Evolutionary conservation across 2,329 filamentous ascomycete genomes (phyloP).

Genomic region (Talaromyces atroroseus): DNA sequence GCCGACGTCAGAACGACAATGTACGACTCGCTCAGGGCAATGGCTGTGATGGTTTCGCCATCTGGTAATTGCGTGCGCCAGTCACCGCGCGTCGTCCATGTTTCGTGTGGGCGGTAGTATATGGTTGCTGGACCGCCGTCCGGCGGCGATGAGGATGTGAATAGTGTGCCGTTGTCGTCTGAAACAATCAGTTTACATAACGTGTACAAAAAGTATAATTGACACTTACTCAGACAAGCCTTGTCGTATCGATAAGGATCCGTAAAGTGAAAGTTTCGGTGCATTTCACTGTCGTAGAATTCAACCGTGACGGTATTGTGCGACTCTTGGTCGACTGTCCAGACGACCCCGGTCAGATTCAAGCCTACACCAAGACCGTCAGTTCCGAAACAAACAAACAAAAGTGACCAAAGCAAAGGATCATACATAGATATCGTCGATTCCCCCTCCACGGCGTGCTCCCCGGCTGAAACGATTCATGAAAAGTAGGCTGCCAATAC

Average conservation of each 20-base stretch:
- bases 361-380: constrained; percentile 44
- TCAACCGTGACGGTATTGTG: constrained; percentile 93
- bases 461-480: constrained; percentile 85
- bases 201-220: not conserved
- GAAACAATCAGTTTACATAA: constrained; percentile 19
- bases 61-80: constrained; percentile 84
- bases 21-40: constrained; percentile 87
- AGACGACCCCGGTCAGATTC: constrained; percentile 89
- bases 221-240: constrained; percentile 66
- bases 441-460: constrained; percentile 95
- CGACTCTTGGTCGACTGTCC: constrained; percentile 93
- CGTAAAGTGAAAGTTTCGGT: constrained; percentile 95
- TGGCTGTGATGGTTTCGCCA: constrained; percentile 76
- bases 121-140: constrained; percentile 67
- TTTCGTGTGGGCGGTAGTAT: constrained; percentile 97
- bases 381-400: constrained; percentile 17
- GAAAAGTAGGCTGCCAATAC: constrained; percentile 60
- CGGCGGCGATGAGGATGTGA: constrained; percentile 66
- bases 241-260: constrained; percentile 96
- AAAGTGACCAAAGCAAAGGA: not conserved
- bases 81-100: constrained; percentile 85
- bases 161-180: constrained; percentile 75
- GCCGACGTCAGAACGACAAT: constrained; percentile 80
- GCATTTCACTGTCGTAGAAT: constrained; percentile 90
- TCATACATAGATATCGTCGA: constrained; percentile 74